phyloP scores from a whole-genome alignment of 2,329 filamentous ascomycete species.

The Claviceps sp. region DNA sequence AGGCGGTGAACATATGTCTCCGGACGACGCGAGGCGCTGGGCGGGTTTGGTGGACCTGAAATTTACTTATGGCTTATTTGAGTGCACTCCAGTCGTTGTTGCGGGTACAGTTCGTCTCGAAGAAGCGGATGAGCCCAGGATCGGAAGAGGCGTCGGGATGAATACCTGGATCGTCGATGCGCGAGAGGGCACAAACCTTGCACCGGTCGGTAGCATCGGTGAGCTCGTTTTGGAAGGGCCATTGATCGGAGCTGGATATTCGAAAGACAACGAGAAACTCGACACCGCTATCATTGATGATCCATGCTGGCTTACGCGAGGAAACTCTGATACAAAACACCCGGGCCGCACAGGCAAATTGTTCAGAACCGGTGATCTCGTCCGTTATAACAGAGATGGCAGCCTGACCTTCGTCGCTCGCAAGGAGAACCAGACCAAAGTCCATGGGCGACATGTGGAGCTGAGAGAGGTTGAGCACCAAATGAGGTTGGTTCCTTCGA shows the following conservation, averaged over 20 bases:
- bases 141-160: conserved; percentile 5
- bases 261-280: conserved; percentile 8
- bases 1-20: not conserved
- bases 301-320: conserved; percentile 6
- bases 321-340: conserved; percentile 2
- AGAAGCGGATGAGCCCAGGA: conserved; percentile 3
- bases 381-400: conserved; percentile 20
- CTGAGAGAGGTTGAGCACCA: conserved; percentile 15
- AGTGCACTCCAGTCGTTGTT: not conserved
- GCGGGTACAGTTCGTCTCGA: not conserved
- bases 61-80: not conserved
- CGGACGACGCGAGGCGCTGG: not conserved
- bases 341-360: conserved; percentile 7
- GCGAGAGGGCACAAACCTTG: conserved; percentile 8
- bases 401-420: conserved; percentile 29
- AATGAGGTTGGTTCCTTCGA: not conserved
- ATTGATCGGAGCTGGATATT: conserved; percentile 12
- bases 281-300: conserved; percentile 4
- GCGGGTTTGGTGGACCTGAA: not conserved
- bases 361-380: conserved; percentile 12
- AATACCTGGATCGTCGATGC: conserved; percentile 12
- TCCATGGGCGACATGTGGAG: conserved; percentile 41
- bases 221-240: conserved; percentile 17
- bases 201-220: conserved; percentile 11
- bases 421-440: conserved; percentile 42